These are phyloP conservation scores for Lentinula sp. DNA, from an alignment of 768 basidiomycete genomes.

Conservation along the genomic window DNA sequence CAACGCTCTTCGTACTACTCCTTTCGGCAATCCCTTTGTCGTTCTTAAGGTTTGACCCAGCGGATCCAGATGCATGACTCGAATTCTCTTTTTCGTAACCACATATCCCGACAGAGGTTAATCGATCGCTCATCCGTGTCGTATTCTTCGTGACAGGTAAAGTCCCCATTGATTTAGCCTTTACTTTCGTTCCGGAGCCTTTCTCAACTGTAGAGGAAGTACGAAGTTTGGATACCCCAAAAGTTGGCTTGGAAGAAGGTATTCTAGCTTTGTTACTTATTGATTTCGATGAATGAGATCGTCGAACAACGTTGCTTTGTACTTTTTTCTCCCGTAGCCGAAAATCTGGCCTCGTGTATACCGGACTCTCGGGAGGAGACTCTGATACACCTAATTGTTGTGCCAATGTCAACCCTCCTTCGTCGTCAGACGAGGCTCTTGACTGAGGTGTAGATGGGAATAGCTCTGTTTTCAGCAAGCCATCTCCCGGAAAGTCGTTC, in stretches of 20 bases:
- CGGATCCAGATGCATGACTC: not conserved
- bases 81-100: constrained; percentile 1
- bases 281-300: constrained; percentile 8
- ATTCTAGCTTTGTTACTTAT: constrained; percentile 13
- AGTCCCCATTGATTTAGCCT: not conserved
- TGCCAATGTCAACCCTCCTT: constrained; percentile 30
- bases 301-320: constrained; percentile 23
- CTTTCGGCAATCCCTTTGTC: not conserved
- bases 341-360: constrained; percentile 32
- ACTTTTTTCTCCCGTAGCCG: constrained; percentile 47
- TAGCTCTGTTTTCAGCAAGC: constrained; percentile 19
- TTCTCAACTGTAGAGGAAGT: not conserved
- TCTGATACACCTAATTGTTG: constrained; percentile 41
- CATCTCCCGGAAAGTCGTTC: constrained; percentile 12
- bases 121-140: not conserved
- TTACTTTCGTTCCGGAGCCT: not conserved
- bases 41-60: not conserved
- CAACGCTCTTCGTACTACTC: not conserved
- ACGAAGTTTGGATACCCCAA: not conserved
- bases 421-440: not conserved
- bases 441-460: constrained; percentile 11
- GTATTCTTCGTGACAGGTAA: not conserved
- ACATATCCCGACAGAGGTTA: not conserved
- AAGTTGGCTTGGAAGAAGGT: not conserved
- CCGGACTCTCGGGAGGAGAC: constrained; percentile 22